Evolutionary conservation across 192 early-diverging fungal genomes (phyloP).

Genomic region (Geosiphon pyriformis): DNA sequence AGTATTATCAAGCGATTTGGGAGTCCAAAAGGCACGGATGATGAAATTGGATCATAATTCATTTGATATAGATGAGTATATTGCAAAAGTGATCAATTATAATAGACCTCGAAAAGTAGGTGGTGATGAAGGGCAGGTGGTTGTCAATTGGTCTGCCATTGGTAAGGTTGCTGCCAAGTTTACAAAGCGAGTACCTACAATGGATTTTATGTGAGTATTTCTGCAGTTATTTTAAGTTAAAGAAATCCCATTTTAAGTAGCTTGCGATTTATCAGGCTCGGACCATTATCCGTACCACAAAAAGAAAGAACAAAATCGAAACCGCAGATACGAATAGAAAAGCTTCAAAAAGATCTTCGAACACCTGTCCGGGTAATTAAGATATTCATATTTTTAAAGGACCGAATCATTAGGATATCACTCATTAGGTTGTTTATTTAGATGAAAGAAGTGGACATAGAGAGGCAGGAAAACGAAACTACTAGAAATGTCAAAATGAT

Average conservation of each 20-base stretch:
- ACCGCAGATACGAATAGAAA: conserved; percentile 33
- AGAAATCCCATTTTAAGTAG: too few species aligned
- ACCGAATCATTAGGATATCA: too few species aligned
- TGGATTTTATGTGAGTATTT: conserved; percentile 69
- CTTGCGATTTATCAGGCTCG: conserved; percentile 55
- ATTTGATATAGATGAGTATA: conserved; percentile 75
- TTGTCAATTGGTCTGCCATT: conserved; percentile 56
- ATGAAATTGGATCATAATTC: conserved; percentile 67
- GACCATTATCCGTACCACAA: conserved; percentile 61
- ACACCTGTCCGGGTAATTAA: conserved; percentile 22
- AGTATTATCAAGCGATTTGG: conserved; percentile 66
- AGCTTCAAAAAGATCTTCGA: conserved; percentile 44
- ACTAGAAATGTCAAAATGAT: conserved; percentile 73
- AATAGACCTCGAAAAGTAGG: too few species aligned
- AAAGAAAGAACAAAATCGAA: conserved; percentile 37
- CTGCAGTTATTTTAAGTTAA: too few species aligned
- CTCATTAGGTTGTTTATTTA: too few species aligned
- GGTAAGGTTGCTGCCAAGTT: conserved; percentile 49
- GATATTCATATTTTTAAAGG: too few species aligned
- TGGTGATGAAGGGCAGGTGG: conserved; percentile 37
- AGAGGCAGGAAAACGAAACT: conserved; percentile 81
- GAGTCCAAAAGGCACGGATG: conserved; percentile 69
- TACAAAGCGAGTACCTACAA: conserved; percentile 54
- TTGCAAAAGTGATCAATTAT: conserved; percentile 51
- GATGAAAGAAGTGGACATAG: conserved; percentile 65